Evolutionary conservation across 192 early-diverging fungal genomes (phyloP), one percentile per base, ranked within the genome.

Genomic region (Coemansia javaensis): DNA sequence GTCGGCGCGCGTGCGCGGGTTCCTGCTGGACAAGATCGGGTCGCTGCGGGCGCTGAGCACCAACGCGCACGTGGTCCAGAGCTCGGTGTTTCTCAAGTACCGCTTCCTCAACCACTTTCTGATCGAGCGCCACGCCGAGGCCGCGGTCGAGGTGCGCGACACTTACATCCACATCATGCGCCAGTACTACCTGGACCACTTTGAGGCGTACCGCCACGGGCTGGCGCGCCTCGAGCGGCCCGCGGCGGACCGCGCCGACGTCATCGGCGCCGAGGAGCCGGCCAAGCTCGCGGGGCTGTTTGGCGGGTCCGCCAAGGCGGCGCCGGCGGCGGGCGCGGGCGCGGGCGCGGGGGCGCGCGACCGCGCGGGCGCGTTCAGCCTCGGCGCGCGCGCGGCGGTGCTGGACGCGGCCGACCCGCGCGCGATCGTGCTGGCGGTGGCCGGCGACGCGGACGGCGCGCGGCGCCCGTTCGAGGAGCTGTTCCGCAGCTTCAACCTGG

Each of bases 41-140:
- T 79, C 82, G 5, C 78, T 99, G 38, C 82, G 86, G 46, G 81
- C 87, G 34, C 87, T 91, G 14, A 94, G 88, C 64, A 90, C 96
- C 43, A 99, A 97, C 53, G 83, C 97, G 14, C 82, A 89, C 44
- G 89, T 97, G 10, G 73, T 95, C 52, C 96, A 99, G 67, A 87
- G 90, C 62, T 93, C 85, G 6, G 77, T 90, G 11, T 79, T 99
- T 15, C 62, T 94, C 15, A 94, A 93, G 68, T 94, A 90, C 72
- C 93, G 91, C 39, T 88, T 86, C 39, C 77, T 99, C 13, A 89
- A 93, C 56, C 82, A 83, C 64, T 99, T 99, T 67, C 78, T 94
- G 18, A 79, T 92, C 44, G 89, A 92, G 47, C 75, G 90, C 20
- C 91, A 93, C 64, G 71, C 75, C 14, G 90, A 94, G 33, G 92